phyloP scores from a whole-genome alignment of 805 yeast species.

The Yamadazyma kitorensis region DNA sequence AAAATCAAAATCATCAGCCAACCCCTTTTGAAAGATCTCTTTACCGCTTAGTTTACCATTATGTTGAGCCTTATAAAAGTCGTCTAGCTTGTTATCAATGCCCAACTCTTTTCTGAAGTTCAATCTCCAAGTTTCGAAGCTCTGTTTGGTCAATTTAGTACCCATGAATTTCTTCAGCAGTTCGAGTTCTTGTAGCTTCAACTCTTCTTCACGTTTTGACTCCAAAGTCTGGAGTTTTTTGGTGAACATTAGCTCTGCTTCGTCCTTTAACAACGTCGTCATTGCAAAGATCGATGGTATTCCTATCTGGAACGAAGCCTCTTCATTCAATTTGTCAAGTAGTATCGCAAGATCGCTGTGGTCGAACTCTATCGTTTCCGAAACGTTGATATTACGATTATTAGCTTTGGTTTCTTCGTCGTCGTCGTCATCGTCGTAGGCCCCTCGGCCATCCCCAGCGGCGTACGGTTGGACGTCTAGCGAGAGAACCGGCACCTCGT shows the following conservation, averaged over 20 bases:
- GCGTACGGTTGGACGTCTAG: constrained; percentile 26
- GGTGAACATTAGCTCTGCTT: constrained; percentile 67
- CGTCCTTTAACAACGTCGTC: constrained; percentile 74
- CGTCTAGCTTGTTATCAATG: constrained; percentile 55
- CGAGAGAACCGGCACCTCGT: constrained; percentile 61
- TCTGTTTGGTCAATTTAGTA: constrained; percentile 79
- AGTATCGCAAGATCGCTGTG: constrained; percentile 43
- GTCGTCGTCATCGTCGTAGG: constrained; percentile 32
- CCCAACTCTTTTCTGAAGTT: constrained; percentile 71
- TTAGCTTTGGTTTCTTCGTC: constrained; percentile 43
- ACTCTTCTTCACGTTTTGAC: constrained; percentile 50
- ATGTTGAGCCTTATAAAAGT: constrained; percentile 56
- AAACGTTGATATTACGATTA: constrained; percentile 46
- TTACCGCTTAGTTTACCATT: constrained; percentile 80
- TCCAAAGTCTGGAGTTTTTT: constrained; percentile 28
- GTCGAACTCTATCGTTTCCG: constrained; percentile 58
- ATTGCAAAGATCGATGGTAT: constrained; percentile 89
- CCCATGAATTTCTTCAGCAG: constrained; percentile 91
- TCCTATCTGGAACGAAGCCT: constrained; percentile 79
- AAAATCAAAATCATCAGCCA: constrained; percentile 40
- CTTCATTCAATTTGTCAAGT: constrained; percentile 43
- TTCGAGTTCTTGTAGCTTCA: constrained; percentile 65
- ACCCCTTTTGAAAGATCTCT: constrained; percentile 86
- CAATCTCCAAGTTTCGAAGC: constrained; percentile 70
- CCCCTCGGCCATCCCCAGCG: too few species aligned